These are phyloP conservation scores for Fusarium subtropicale DNA, from an alignment of 2,329 filamentous ascomycete species.

Conservation along the genomic window DNA sequence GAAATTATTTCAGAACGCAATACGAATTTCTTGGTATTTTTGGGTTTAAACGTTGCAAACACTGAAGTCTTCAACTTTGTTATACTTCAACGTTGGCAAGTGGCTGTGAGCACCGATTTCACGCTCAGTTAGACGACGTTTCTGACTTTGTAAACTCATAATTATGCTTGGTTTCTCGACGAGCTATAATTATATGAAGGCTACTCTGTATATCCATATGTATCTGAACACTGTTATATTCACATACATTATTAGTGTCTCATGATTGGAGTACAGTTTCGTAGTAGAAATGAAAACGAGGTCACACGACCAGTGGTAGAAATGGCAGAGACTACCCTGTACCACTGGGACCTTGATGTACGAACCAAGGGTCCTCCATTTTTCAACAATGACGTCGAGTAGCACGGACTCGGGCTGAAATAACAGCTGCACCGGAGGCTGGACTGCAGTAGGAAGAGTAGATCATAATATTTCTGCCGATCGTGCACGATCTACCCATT, in stretches of 20 bases:
- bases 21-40: background rate
- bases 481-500: background rate
- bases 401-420: slow-evolving; percentile 22
- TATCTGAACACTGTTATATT: too few species aligned
- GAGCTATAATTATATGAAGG: too few species aligned
- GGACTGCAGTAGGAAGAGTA: slow-evolving; percentile 1
- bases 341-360: background rate
- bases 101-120: background rate
- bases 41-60: too few species aligned
- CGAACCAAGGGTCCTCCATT: slow-evolving; percentile 3
- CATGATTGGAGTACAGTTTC: background rate
- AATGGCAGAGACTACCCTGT: slow-evolving; percentile 13
- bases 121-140: background rate
- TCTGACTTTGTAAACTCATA: background rate
- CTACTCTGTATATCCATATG: background rate
- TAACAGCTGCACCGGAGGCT: slow-evolving; percentile 12
- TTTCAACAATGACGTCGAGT: slow-evolving; percentile 15
- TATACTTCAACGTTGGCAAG: background rate
- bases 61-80: background rate
- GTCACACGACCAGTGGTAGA: slow-evolving; percentile 15
- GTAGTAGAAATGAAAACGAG: background rate
- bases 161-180: background rate
- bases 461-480: slow-evolving; percentile 20
- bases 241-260: background rate
- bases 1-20: background rate